Evolutionary conservation across 768 basidiomycete genomes (phyloP).

Genomic region (Leccinum ochraceum): DNA sequence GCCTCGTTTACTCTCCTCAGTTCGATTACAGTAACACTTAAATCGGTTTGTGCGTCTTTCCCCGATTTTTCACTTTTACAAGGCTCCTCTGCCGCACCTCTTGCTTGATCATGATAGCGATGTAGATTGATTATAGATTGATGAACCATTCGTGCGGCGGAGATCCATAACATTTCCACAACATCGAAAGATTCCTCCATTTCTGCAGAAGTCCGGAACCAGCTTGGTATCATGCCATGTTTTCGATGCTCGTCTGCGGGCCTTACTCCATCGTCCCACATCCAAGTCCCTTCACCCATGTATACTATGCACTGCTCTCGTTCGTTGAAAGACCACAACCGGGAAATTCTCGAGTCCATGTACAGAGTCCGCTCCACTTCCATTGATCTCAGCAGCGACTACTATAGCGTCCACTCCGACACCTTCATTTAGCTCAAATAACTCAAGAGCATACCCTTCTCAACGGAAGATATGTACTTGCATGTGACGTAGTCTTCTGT

Average conservation of each 20-base stretch:
- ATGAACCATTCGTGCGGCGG: background rate
- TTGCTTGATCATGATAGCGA: background rate
- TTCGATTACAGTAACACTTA: background rate
- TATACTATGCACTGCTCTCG: background rate
- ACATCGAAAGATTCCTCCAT: background rate
- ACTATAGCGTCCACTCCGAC: conserved; percentile 47
- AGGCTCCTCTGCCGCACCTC: background rate
- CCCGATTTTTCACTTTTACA: conserved; percentile 3
- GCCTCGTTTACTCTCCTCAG: background rate
- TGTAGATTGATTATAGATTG: background rate
- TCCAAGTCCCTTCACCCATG: conserved; percentile 45
- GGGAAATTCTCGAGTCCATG: conserved; percentile 18
- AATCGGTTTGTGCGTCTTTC: background rate
- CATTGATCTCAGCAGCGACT: conserved; percentile 61
- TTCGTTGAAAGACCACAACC: conserved; percentile 35
- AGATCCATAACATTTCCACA: background rate
- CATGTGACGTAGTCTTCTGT: background rate
- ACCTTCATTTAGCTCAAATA: conserved; percentile 45
- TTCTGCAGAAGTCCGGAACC: background rate
- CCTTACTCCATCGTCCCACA: conserved; percentile 22
- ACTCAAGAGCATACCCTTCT: conserved; percentile 36
- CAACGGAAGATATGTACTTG: conserved; percentile 15
- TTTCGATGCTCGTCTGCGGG: conserved; percentile 51
- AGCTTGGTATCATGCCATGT: conserved; percentile 45
- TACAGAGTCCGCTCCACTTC: conserved; percentile 43